Evolutionary conservation across 805 yeast species (phyloP).

Genomic region (Candida parachauliodes): DNA sequence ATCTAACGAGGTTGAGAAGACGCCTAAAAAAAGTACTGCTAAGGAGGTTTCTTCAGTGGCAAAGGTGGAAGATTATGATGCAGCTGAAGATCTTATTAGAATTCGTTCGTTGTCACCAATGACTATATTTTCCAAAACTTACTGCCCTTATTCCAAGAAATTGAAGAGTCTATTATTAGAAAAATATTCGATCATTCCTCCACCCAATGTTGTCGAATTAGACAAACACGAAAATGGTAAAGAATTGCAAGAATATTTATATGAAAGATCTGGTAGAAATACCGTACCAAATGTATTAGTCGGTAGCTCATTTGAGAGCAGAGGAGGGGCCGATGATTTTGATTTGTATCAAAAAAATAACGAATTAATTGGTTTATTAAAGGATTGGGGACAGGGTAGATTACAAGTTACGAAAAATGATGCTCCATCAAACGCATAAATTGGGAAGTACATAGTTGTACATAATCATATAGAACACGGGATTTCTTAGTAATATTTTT

Average conservation of each 20-base stretch:
- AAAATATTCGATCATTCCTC: slow-evolving; percentile 69
- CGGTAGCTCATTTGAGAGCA: slow-evolving; percentile 53
- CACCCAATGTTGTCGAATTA: slow-evolving; percentile 71
- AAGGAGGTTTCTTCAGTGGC: slow-evolving; percentile 6
- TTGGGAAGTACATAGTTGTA: no score
- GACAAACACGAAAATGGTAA: slow-evolving; percentile 77
- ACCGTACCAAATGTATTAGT: slow-evolving; percentile 91
- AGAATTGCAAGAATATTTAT: slow-evolving; percentile 71
- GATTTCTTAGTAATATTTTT: no score
- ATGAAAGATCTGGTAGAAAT: slow-evolving; percentile 63
- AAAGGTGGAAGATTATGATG: slow-evolving; percentile 15
- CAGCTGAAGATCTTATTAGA: slow-evolving; percentile 42
- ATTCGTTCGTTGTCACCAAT: slow-evolving; percentile 64
- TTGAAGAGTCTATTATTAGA: slow-evolving; percentile 64
- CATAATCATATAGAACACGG: no score
- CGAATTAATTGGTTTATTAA: slow-evolving; percentile 47
- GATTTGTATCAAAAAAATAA: slow-evolving; percentile 55
- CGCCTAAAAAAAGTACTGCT: neutral
- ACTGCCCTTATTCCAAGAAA: slow-evolving; percentile 74
- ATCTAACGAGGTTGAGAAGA: slow-evolving; percentile 2
- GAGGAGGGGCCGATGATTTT: slow-evolving; percentile 91
- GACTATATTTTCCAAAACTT: slow-evolving; percentile 50
- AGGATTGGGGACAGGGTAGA: slow-evolving; percentile 59
- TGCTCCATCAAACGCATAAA: slow-evolving; percentile 51
- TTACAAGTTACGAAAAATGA: slow-evolving; percentile 48